These are phyloP conservation scores for Aspergillaceae sp. DNA, from an alignment of 2,329 filamentous ascomycete genomes.

Conservation along the genomic window DNA sequence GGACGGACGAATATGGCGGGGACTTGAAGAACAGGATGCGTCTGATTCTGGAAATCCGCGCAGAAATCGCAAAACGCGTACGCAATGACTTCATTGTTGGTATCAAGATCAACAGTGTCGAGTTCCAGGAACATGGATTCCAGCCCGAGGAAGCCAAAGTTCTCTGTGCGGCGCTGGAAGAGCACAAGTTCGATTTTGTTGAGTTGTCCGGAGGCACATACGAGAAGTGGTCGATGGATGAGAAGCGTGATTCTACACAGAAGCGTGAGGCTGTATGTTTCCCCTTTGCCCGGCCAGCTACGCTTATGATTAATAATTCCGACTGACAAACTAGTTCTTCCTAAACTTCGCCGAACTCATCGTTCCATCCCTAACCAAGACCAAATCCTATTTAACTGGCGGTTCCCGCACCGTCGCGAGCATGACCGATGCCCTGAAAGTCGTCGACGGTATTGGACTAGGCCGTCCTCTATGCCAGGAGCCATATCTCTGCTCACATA, in stretches of 20 bases:
- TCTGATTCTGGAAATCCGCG: constrained; percentile 58
- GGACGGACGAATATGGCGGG: constrained; percentile 51
- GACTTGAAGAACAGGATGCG: constrained; percentile 56
- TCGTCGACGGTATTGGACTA: constrained; percentile 53
- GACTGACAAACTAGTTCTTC: constrained; percentile 39
- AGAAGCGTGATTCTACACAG: constrained; percentile 48
- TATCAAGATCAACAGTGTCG: constrained; percentile 28
- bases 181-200: constrained; percentile 36
- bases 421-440: constrained; percentile 50
- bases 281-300: background rate
- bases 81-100: constrained; percentile 37
- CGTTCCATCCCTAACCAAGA: constrained; percentile 40
- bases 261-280: constrained; percentile 39
- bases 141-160: constrained; percentile 41
- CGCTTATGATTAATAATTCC: background rate
- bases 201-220: constrained; percentile 54
- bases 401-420: constrained; percentile 48
- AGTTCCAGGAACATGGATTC: constrained; percentile 41
- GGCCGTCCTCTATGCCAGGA: constrained; percentile 47
- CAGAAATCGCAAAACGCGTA: constrained; percentile 52
- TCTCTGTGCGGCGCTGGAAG: constrained; percentile 28
- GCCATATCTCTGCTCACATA: constrained; percentile 22
- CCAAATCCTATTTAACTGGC: constrained; percentile 51
- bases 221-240: constrained; percentile 44
- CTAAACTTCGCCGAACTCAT: constrained; percentile 52